Percentiles rank a stretch among this genome's conserved stretches.
Evolutionary conservation across 2,329 filamentous ascomycete species (phyloP).

Genomic region (Penicillium freii): DNA sequence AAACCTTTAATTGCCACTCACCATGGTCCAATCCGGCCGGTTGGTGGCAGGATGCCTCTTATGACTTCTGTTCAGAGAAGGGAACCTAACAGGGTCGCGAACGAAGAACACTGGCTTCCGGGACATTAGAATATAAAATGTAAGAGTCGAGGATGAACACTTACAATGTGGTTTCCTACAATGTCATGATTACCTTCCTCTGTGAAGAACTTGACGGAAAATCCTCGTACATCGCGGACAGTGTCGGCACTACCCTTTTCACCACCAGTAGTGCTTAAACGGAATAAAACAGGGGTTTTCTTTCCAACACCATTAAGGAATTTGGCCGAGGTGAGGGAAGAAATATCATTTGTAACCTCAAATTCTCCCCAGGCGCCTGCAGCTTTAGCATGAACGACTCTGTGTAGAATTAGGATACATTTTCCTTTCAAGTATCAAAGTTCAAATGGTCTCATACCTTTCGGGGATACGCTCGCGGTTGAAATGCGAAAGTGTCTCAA

Average conservation of each 20-base stretch:
- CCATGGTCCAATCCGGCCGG: constrained; percentile 61
- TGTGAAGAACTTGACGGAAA: constrained; percentile 53
- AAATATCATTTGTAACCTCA: constrained; percentile 59
- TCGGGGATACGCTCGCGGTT: constrained; percentile 62
- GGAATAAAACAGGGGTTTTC: constrained; percentile 51
- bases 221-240: constrained; percentile 51
- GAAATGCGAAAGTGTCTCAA: constrained; percentile 62
- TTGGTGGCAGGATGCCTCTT: constrained; percentile 66
- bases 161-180: constrained; percentile 26
- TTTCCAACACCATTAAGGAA: constrained; percentile 57
- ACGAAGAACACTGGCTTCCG: constrained; percentile 45
- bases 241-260: constrained; percentile 51
- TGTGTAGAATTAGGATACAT: constrained; percentile 5
- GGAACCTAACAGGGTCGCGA: constrained; percentile 46
- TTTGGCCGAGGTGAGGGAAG: constrained; percentile 52
- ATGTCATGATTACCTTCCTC: constrained; percentile 49
- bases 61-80: constrained; percentile 56
- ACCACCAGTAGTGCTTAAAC: constrained; percentile 49
- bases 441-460: constrained; percentile 30
- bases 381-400: constrained; percentile 60
- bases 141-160: not conserved
- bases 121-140: not conserved
- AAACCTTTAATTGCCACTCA: constrained; percentile 12
- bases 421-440: not conserved
- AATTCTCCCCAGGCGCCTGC: constrained; percentile 60